A percentile compares a stretch with the other conserved stretches of the same genome.
phyloP scores from a whole-genome alignment of 495 filamentous ascomycete genomes.

The Aspergillus saccharolyticus region DNA sequence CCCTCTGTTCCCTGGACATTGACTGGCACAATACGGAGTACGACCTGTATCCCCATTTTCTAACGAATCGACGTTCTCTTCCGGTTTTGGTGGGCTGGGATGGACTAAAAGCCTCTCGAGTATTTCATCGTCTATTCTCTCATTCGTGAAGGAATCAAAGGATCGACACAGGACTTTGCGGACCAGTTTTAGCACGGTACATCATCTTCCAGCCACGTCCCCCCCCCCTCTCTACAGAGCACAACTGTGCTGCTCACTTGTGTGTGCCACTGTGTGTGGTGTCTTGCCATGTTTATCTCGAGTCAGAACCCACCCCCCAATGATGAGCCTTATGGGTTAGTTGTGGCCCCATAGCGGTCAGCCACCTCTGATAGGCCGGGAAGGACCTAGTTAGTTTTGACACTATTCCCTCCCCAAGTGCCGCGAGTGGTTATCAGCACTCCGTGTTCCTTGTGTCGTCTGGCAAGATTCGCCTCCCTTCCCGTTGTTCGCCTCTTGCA shows the following conservation, averaged over 20 bases:
- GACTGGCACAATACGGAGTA: neutral
- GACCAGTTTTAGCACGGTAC: neutral
- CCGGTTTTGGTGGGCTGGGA: too few species aligned
- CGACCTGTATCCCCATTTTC: neutral
- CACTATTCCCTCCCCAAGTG: neutral
- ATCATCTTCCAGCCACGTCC: neutral
- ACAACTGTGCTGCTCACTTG: too few species aligned
- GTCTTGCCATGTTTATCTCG: neutral
- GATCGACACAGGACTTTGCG: slow-evolving; percentile 3
- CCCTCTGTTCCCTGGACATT: neutral
- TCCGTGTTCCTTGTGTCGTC: too few species aligned
- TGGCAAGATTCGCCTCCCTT: neutral
- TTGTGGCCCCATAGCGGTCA: neutral
- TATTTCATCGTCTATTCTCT: too few species aligned
- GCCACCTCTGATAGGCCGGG: neutral
- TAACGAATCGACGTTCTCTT: neutral
- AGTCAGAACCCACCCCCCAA: neutral
- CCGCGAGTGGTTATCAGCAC: too few species aligned
- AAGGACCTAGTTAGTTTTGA: neutral
- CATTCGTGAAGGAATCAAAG: too few species aligned
- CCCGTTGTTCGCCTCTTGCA: neutral
- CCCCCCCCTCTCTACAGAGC: neutral
- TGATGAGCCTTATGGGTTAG: neutral
- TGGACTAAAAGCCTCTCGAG: too few species aligned
- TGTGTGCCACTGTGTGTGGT: too few species aligned